Conservation (phyloP, 768 basidiomycete genomes). For the Naematelia encephala region DNA sequence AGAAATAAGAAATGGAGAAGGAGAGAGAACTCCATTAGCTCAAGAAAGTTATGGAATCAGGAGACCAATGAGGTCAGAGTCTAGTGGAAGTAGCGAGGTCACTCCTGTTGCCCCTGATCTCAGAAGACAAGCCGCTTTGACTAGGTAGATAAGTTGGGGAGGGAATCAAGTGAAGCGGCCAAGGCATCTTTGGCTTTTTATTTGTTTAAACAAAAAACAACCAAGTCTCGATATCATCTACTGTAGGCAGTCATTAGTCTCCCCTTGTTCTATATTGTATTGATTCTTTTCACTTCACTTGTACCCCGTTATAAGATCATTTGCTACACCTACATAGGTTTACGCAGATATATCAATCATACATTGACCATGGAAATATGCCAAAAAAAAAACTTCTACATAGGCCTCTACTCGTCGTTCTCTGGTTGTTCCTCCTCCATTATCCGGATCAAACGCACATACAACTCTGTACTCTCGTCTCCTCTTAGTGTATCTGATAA, state of each 20-base stretch:
- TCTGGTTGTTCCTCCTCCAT: slow-evolving; percentile 94
- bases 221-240: too few relatives aligned
- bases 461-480: slow-evolving; percentile 89
- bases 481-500: slow-evolving; percentile 85
- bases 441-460: slow-evolving; percentile 83
- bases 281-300: too few relatives aligned
- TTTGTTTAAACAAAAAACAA: too few relatives aligned
- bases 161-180: too few relatives aligned
- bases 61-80: slow-evolving; percentile 2
- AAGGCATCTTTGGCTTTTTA: too few relatives aligned
- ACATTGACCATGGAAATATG: too few relatives aligned
- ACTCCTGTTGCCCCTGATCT: slow-evolving; percentile 8
- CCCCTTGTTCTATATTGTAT: too few relatives aligned
- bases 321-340: too few relatives aligned
- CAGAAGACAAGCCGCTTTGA: neutral
- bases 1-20: neutral
- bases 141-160: neutral
- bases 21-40: slow-evolving; percentile 14
- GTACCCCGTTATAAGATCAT: too few relatives aligned
- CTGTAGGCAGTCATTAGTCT: too few relatives aligned
- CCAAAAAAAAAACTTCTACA: too few relatives aligned
- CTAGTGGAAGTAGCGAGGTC: slow-evolving; percentile 14
- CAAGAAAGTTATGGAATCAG: neutral
- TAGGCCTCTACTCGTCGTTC: slow-evolving; percentile 88
- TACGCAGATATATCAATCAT: too few relatives aligned